phyloP scores from a whole-genome alignment of 352 stramenopile genomes.

The Phytophthora hybrid region DNA sequence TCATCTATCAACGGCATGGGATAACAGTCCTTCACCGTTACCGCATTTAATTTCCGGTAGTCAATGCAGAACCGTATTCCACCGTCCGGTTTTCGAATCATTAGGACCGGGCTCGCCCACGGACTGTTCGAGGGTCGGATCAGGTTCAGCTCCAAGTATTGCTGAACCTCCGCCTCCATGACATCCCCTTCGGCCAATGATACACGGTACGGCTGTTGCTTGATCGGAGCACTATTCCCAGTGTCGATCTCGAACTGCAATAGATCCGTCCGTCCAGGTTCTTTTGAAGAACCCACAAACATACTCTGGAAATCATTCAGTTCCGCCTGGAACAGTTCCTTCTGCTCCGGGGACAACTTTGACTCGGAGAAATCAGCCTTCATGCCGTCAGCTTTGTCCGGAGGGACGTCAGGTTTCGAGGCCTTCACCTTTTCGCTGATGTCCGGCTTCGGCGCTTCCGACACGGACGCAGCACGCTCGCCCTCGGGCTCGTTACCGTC shows the following conservation, averaged over 20 bases:
- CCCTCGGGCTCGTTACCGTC: not conserved
- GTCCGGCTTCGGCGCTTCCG: not conserved
- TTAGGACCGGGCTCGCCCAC: constrained; percentile 11
- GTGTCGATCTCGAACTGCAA: constrained; percentile 2
- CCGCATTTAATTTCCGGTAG: constrained; percentile 11
- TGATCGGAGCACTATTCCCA: constrained; percentile 2
- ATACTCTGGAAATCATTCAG: no score
- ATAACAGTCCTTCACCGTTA: constrained; percentile 24
- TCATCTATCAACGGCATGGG: constrained; percentile 23
- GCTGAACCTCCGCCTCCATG: constrained; percentile 14
- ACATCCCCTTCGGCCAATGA: constrained; percentile 13
- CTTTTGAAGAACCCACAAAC: no score
- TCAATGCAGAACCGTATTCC: constrained; percentile 28
- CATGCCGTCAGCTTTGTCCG: not conserved
- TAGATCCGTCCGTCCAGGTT: no score
- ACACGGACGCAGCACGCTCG: not conserved
- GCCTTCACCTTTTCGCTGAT: not conserved
- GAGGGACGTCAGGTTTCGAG: not conserved
- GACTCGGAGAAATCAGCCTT: constrained; percentile 7
- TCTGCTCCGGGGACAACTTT: not conserved
- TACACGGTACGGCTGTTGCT: constrained; percentile 18
- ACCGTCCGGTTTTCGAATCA: constrained; percentile 5
- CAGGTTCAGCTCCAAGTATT: constrained; percentile 7
- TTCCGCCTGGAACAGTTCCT: no score
- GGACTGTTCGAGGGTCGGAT: constrained; percentile 11